phyloP scores from a whole-genome alignment of 2,329 filamentous ascomycete species.

The Arthrocladium fulminans region DNA sequence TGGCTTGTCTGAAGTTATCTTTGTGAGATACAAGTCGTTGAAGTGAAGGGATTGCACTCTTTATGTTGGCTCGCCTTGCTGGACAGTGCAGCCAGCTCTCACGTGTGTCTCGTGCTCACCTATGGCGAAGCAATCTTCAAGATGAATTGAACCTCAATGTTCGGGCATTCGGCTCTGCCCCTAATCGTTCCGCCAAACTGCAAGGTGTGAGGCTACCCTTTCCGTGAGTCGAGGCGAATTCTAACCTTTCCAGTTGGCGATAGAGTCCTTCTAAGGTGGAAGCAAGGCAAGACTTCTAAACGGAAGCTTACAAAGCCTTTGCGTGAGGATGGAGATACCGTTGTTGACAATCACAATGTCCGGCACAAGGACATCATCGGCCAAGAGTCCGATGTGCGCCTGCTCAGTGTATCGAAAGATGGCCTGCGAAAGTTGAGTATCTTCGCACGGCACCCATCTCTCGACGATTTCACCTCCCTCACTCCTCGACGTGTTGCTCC shows the following conservation, averaged over 20 bases:
- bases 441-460: slow-evolving; percentile 40
- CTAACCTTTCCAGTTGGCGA: slow-evolving; percentile 33
- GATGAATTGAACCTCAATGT: neutral
- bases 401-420: slow-evolving; percentile 13
- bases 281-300: slow-evolving; percentile 11
- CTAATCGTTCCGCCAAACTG: slow-evolving; percentile 21
- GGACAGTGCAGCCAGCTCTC: slow-evolving; percentile 1
- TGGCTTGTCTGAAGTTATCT: too few relatives aligned
- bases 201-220: slow-evolving; percentile 11
- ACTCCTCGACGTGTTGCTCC: slow-evolving; percentile 66
- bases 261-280: slow-evolving; percentile 32
- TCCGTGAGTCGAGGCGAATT: too few relatives aligned
- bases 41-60: neutral
- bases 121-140: neutral
- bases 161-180: neutral
- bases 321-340: slow-evolving; percentile 28
- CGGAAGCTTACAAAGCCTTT: slow-evolving; percentile 36
- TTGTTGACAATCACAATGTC: slow-evolving; percentile 26
- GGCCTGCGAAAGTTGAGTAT: slow-evolving; percentile 11
- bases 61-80: slow-evolving; percentile 3
- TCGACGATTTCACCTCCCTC: slow-evolving; percentile 64
- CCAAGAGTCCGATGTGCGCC: slow-evolving; percentile 28
- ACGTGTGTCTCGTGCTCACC: neutral
- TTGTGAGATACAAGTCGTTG: too few relatives aligned
- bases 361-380: slow-evolving; percentile 54